Evolutionary conservation across 2,329 filamentous ascomycete species (phyloP).

Genomic region (Pseudovirgaria hyperparasitica): DNA sequence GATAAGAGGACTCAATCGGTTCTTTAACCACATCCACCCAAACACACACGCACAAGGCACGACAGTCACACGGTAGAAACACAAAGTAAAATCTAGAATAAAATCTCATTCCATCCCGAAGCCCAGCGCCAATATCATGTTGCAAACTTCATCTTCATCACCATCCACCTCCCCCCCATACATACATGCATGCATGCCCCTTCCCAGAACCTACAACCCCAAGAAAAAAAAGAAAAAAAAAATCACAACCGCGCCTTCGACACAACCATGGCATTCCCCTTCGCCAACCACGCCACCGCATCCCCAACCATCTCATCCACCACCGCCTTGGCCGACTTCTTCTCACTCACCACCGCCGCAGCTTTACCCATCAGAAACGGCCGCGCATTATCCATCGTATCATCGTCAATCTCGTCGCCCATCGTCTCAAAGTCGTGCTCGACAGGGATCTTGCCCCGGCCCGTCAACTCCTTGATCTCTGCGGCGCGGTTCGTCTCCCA

Average conservation of each 20-base stretch:
- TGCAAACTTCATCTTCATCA: no score
- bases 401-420: conserved; percentile 53
- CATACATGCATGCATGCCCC: no score
- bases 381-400: conserved; percentile 80
- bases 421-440: conserved; percentile 88
- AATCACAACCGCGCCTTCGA: conserved; percentile 22
- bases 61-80: no score
- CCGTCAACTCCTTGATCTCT: conserved; percentile 86
- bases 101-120: no score
- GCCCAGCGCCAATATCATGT: no score
- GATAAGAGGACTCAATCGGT: no score
- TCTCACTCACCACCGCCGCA: conserved; percentile 84
- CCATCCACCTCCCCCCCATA: no score
- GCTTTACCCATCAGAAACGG: conserved; percentile 96
- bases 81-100: no score
- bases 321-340: conserved; percentile 79
- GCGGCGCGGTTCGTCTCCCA: conserved; percentile 86
- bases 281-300: conserved; percentile 58
- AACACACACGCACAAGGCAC: no score
- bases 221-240: conserved; percentile 1
- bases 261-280: conserved; percentile 49
- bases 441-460: conserved; percentile 83
- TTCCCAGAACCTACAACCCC: no score
- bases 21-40: no score
- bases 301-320: conserved; percentile 88